Base-by-base conservation (phyloP, 2,329 filamentous ascomycete species). In the Sclerotinia borealis region DNA sequence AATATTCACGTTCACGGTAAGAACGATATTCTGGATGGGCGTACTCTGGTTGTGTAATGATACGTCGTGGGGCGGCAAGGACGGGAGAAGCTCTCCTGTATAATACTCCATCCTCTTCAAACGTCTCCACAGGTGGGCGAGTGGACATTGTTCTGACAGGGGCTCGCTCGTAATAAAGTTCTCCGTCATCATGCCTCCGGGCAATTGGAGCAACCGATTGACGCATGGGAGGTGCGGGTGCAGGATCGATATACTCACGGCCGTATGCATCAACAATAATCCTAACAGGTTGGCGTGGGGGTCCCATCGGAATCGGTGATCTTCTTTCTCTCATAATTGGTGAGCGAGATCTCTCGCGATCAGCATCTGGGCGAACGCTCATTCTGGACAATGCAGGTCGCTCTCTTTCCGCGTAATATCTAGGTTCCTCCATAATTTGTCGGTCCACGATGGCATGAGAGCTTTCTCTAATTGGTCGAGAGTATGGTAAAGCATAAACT, bases 261-360 rank as follows among this genome's bases (percentile, higher is more conserved):
- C 92, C 92, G 75, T 87, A 91, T 66, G 90, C 86, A 76, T 97
- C 93, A 61, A 96, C 81, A 39, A 96, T 81, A 67, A 96, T 88
- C 66, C 88, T 85, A 62, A 87, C 79, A 51, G 83, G 71, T 52
- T 78, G 79, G 48, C 75, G 73, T 39, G 79, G 79, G 52, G 79
- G 79, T 2, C 77, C 77, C 77, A 84, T 80, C n/a, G 68, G 25
- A 41, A 79, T 77, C 37, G 81, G 77, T 19, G 79, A 72, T 68
- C 77, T 72, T 67, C 77, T 72, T 66, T 81, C 77, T 66, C 77
- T 72, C 69, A 79, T 72, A 41, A 79, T 68, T 9, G 81, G 80
- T 19, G 81, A 83, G 51, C 79, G 76, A 17, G 81, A 82, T 68
- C 79, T 78, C 49, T 78, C 78, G 34, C 77, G 78, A 67, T 82